Conservation (phyloP, 148 eudicot species). For the Gaultheria prostrata region DNA sequence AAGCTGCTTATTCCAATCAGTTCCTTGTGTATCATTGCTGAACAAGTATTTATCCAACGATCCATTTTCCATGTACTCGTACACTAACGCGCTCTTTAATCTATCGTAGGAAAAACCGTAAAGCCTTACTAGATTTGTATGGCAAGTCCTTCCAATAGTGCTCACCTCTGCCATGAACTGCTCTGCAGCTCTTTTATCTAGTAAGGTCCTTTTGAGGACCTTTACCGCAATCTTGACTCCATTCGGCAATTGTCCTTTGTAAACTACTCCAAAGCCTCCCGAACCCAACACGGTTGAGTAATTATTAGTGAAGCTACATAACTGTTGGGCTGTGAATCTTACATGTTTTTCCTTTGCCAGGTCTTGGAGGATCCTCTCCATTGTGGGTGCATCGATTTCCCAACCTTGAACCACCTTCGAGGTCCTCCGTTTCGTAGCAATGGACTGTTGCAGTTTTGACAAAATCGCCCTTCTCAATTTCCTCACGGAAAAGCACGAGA, state of each 20-base stretch:
- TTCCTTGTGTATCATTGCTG: neutral
- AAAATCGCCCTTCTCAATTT: too few relatives aligned
- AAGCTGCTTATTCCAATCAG: constrained; percentile 7
- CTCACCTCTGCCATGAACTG: constrained; percentile 26
- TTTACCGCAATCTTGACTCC: constrained; percentile 26
- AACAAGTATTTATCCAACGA: constrained; percentile 12
- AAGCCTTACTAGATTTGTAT: constrained; percentile 10
- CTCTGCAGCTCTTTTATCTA: constrained; percentile 14
- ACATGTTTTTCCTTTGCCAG: constrained; percentile 9
- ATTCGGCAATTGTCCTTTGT: constrained; percentile 28
- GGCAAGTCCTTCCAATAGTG: constrained; percentile 15
- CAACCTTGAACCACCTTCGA: neutral
- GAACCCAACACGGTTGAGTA: constrained; percentile 21
- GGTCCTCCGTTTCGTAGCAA: neutral
- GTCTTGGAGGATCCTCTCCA: constrained; percentile 18
- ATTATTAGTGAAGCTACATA: constrained; percentile 5
- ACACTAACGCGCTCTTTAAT: neutral
- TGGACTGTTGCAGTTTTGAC: neutral
- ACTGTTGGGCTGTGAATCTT: constrained; percentile 1
- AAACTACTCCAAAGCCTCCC: constrained; percentile 27
- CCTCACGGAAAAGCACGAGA: neutral
- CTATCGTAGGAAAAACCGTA: constrained; percentile 7
- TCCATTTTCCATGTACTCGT: constrained; percentile 16
- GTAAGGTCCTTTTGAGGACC: constrained; percentile 15
- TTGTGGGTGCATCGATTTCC: constrained; percentile 1